A percentile compares a stretch with the other conserved stretches of the same genome.
Conservation (phyloP, 2,329 filamentous ascomycete genomes). For the Xylaria polymorpha region DNA sequence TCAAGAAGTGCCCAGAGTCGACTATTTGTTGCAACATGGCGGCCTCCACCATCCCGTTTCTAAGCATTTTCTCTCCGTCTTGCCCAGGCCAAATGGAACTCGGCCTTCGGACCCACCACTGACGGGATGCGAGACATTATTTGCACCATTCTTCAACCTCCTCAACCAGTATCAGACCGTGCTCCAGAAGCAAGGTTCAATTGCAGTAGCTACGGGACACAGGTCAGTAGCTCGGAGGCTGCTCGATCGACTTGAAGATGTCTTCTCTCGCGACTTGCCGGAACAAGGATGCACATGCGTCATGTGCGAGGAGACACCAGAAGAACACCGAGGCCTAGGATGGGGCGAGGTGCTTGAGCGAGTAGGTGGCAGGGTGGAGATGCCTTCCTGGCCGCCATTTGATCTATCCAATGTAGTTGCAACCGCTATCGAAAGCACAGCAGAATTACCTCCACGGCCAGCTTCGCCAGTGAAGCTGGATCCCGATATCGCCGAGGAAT, state of each 20-base stretch:
- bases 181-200: conserved; percentile 82
- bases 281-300: conserved; percentile 86
- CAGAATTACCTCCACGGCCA: conserved; percentile 68
- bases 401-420: conserved; percentile 72
- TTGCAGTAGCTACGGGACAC: conserved; percentile 95
- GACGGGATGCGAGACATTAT: conserved; percentile 76
- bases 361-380: conserved; percentile 86
- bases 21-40: conserved; percentile 91
- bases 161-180: conserved; percentile 89
- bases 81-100: conserved; percentile 67
- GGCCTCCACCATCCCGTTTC: conserved; percentile 79
- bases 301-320: conserved; percentile 76
- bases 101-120: conserved; percentile 73
- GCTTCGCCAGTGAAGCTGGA: conserved; percentile 80
- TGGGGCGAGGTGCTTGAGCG: conserved; percentile 97
- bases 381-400: conserved; percentile 91
- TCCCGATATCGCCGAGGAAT: conserved; percentile 93
- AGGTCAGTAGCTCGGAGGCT: conserved; percentile 91
- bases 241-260: conserved; percentile 89
- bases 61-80: conserved; percentile 75
- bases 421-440: conserved; percentile 71
- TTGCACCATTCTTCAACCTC: conserved; percentile 83
- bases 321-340: conserved; percentile 78
- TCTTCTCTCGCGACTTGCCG: conserved; percentile 93
- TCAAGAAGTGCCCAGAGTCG: conserved; percentile 81